Percentiles rank a stretch among this genome's conserved stretches.
Conservation (phyloP, 257 asterid species). For the Lavandula angustifolia region DNA sequence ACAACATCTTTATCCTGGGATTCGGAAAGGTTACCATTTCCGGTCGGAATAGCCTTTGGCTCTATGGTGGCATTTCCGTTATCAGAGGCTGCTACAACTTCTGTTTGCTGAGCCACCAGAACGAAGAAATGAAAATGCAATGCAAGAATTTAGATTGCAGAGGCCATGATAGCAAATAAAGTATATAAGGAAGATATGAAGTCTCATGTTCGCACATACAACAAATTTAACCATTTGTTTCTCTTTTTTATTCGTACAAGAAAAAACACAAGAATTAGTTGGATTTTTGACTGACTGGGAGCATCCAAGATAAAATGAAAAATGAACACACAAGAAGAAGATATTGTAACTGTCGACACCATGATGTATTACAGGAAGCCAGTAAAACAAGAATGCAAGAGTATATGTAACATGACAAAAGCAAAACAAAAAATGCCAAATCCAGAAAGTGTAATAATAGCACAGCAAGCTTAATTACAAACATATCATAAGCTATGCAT, state of each 20-base stretch:
- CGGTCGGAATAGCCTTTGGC: slow-evolving; percentile 66
- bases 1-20: slow-evolving; percentile 80
- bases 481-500: background rate
- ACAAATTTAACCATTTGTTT: slow-evolving; percentile 4
- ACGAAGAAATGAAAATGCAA: slow-evolving; percentile 24
- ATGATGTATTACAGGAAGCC: slow-evolving; percentile 7
- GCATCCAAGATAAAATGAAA: slow-evolving; percentile 22
- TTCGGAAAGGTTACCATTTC: slow-evolving; percentile 64
- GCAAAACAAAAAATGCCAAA: background rate
- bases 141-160: slow-evolving; percentile 22
- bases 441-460: background rate
- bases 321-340: slow-evolving; percentile 1
- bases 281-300: slow-evolving; percentile 15
- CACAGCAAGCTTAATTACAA: slow-evolving; percentile 7
- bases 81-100: slow-evolving; percentile 49
- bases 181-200: slow-evolving; percentile 20
- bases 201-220: slow-evolving; percentile 19
- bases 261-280: slow-evolving; percentile 17
- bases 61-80: slow-evolving; percentile 54
- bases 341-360: background rate
- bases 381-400: background rate
- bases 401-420: background rate
- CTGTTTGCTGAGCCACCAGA: slow-evolving; percentile 55
- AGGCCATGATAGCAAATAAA: slow-evolving; percentile 17
- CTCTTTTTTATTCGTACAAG: slow-evolving; percentile 19